A percentile compares a stretch with the other conserved stretches of the same genome.
Evolutionary conservation across 768 basidiomycete genomes (phyloP).

Genomic region (Boletus eberwhitei): DNA sequence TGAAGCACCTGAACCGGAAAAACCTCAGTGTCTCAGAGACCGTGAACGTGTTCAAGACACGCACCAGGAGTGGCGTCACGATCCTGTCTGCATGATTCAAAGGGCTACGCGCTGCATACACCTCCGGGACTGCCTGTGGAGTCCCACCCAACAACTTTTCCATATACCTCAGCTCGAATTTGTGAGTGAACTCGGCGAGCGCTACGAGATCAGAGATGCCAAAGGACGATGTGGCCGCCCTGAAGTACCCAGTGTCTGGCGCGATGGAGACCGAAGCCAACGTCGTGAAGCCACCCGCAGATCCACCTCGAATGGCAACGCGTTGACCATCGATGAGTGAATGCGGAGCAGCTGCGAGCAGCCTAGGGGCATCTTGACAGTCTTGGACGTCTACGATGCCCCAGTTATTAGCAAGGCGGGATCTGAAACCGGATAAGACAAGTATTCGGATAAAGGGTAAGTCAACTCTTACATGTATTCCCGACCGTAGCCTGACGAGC

Average conservation of each 20-base stretch:
- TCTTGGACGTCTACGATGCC: slow-evolving; percentile 73
- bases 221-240: slow-evolving; percentile 62
- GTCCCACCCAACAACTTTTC: slow-evolving; percentile 64
- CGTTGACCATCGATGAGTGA: slow-evolving; percentile 62
- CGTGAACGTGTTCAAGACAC: slow-evolving; percentile 10
- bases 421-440: slow-evolving; percentile 22
- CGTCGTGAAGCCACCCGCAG: slow-evolving; percentile 71
- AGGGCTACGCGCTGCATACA: slow-evolving; percentile 61
- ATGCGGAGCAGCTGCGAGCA: slow-evolving; percentile 44
- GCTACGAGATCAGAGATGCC: slow-evolving; percentile 63
- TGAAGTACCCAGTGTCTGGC: slow-evolving; percentile 43
- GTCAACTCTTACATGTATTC: slow-evolving; percentile 46
- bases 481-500: slow-evolving; percentile 71
- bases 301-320: slow-evolving; percentile 66
- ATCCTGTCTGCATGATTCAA: slow-evolving; percentile 62
- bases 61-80: slow-evolving; percentile 57
- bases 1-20: slow-evolving; percentile 55
- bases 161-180: slow-evolving; percentile 61
- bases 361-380: slow-evolving; percentile 49
- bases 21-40: slow-evolving; percentile 2
- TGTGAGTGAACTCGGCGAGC: slow-evolving; percentile 66
- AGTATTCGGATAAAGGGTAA: background rate
- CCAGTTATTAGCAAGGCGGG: slow-evolving; percentile 63
- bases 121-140: slow-evolving; percentile 47
- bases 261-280: slow-evolving; percentile 47